Percentiles rank a stretch among this genome's conserved stretches.
These are phyloP conservation scores for Fusarium sublunatum DNA, from an alignment of 2,329 filamentous ascomycete species.

Conservation along the genomic window DNA sequence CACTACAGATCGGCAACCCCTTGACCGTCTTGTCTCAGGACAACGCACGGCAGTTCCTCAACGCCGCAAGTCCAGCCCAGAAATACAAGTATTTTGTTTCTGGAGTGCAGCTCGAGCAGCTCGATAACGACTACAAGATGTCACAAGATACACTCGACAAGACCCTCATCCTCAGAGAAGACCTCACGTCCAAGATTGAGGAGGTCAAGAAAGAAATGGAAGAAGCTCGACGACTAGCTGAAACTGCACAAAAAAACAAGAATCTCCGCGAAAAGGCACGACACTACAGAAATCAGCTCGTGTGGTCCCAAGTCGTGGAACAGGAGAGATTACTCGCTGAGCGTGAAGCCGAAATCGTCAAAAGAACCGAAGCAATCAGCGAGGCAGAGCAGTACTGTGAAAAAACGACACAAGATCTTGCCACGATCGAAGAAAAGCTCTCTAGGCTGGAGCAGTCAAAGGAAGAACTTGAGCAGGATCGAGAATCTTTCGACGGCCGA, in stretches of 20 bases:
- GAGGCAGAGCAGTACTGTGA: conserved; percentile 47
- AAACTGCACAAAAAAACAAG: conserved; percentile 73
- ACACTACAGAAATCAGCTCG: conserved; percentile 72
- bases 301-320: conserved; percentile 89
- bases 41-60: conserved; percentile 92
- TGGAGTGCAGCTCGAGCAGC: conserved; percentile 90
- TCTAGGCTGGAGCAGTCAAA: conserved; percentile 53
- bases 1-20: conserved; percentile 94
- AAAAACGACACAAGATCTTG: conserved; percentile 62
- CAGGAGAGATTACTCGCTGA: conserved; percentile 69
- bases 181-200: conserved; percentile 50
- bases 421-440: conserved; percentile 59
- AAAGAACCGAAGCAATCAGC: conserved; percentile 43
- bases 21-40: conserved; percentile 97
- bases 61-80: conserved; percentile 80
- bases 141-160: conserved; percentile 82
- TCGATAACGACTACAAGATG: conserved; percentile 90
- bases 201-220: conserved; percentile 59
- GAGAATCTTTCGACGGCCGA: conserved; percentile 58
- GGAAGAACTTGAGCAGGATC: conserved; percentile 59
- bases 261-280: conserved; percentile 70
- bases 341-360: conserved; percentile 46
- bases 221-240: conserved; percentile 72
- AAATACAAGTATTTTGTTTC: conserved; percentile 98
- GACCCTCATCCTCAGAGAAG: conserved; percentile 56